These are phyloP conservation scores for Phytophthora fragariaefolia DNA, from an alignment of 352 stramenopile species.

Conservation along the genomic window DNA sequence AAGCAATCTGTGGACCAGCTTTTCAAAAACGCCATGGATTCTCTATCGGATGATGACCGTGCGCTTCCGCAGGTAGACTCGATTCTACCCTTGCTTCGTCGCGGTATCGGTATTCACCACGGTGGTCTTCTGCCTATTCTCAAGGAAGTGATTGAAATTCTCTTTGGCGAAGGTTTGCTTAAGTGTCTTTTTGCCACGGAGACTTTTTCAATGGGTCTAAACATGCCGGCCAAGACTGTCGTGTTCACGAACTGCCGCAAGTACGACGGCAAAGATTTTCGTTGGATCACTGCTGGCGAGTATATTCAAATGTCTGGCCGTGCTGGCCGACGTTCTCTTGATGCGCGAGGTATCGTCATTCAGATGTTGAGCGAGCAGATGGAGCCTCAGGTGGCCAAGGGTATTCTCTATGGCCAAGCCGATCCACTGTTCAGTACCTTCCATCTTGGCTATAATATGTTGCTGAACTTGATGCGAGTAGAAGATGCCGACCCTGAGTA, in stretches of 20 bases:
- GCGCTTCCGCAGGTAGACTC: constrained; percentile 97
- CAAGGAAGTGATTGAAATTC: constrained; percentile 97
- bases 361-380: constrained; percentile 99
- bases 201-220: constrained; percentile 98
- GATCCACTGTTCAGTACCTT: constrained; percentile 90
- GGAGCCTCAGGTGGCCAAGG: constrained; percentile 96
- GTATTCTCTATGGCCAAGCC: constrained; percentile 89
- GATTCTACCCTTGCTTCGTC: constrained; percentile 96
- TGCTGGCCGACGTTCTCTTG: constrained; percentile 97
- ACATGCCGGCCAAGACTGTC: constrained; percentile 99
- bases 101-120: constrained; percentile 99
- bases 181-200: constrained; percentile 99
- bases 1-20: constrained; percentile 97
- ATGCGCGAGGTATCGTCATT: constrained; percentile 98
- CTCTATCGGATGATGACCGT: constrained; percentile 96
- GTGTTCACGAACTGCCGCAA: constrained; percentile 98
- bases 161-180: constrained; percentile 95
- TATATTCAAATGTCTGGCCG: constrained; percentile 96
- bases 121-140: constrained; percentile 98
- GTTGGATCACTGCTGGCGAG: constrained; percentile 97
- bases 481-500: constrained; percentile 97
- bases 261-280: constrained; percentile 96
- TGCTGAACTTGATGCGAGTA: constrained; percentile 99
- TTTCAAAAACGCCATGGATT: constrained; percentile 99
- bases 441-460: constrained; percentile 99